Percentiles rank a stretch among this genome's conserved stretches.
phyloP scores from a whole-genome alignment of 768 basidiomycete genomes.

The Melanogaster broomeanus region DNA sequence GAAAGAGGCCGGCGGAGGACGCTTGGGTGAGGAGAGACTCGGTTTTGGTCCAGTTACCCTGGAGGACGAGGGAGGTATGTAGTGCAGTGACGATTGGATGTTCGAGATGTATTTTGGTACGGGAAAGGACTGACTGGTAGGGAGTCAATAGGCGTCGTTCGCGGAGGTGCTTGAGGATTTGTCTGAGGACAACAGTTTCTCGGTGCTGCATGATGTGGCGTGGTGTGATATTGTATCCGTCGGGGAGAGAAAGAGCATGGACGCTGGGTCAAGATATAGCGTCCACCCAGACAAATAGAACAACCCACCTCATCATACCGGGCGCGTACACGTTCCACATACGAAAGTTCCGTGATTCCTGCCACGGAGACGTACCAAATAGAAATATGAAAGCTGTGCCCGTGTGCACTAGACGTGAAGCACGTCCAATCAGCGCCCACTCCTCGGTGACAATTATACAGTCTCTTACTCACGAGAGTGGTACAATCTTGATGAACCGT shows the following conservation, averaged over 20 bases:
- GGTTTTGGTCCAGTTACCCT: conserved; percentile 61
- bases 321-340: conserved; percentile 54
- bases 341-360: conserved; percentile 57
- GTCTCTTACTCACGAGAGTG: conserved; percentile 59
- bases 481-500: conserved; percentile 72
- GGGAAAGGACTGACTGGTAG: conserved; percentile 56
- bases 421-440: not conserved
- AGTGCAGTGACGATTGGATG: conserved; percentile 70
- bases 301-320: conserved; percentile 64
- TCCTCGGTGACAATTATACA: not conserved
- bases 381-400: conserved; percentile 73
- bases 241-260: not conserved
- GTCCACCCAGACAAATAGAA: not conserved
- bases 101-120: conserved; percentile 59
- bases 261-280: not conserved
- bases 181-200: conserved; percentile 64
- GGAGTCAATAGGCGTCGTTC: conserved; percentile 72
- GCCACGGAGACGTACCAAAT: conserved; percentile 72
- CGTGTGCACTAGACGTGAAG: conserved; percentile 54
- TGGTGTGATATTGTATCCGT: not conserved
- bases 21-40: conserved; percentile 54
- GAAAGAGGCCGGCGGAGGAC: conserved; percentile 60
- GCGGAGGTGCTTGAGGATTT: conserved; percentile 75
- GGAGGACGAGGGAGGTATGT: conserved; percentile 62
- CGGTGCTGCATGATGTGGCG: conserved; percentile 47